These are phyloP conservation scores for Cutaneotrichosporon sp. DNA, from an alignment of 1,284 basidiomycete genomes.

Conservation along the genomic window DNA sequence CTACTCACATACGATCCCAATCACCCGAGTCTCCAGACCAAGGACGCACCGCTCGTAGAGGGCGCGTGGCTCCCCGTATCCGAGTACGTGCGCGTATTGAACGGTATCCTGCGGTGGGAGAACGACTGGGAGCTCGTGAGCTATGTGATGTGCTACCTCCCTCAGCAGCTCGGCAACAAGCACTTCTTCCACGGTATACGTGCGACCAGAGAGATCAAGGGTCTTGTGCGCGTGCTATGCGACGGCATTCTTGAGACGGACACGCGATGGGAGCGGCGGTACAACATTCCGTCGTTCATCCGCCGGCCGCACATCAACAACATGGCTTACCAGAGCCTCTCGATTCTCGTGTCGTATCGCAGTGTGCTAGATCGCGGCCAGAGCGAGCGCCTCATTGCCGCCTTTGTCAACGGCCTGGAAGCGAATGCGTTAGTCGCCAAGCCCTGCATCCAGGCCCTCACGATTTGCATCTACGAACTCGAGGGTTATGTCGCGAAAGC, in stretches of 20 bases:
- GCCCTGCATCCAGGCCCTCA: slow-evolving; percentile 86
- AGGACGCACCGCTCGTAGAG: slow-evolving; percentile 56
- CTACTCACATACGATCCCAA: slow-evolving; percentile 69
- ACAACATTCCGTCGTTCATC: slow-evolving; percentile 54
- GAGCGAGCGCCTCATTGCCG: slow-evolving; percentile 71
- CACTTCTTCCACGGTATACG: slow-evolving; percentile 92
- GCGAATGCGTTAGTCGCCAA: slow-evolving; percentile 77
- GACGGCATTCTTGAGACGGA: slow-evolving; percentile 45
- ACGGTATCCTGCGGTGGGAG: slow-evolving; percentile 71
- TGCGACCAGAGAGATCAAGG: slow-evolving; percentile 65
- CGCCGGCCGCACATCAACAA: slow-evolving; percentile 83
- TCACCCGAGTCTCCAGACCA: slow-evolving; percentile 52
- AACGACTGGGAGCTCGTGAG: slow-evolving; percentile 92
- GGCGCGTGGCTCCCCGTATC: slow-evolving; percentile 73
- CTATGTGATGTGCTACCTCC: slow-evolving; percentile 87
- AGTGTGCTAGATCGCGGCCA: slow-evolving; percentile 64
- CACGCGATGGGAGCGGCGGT: slow-evolving; percentile 44
- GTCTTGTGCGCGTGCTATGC: slow-evolving; percentile 69
- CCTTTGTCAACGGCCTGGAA: slow-evolving; percentile 74
- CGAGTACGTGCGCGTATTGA: slow-evolving; percentile 67
- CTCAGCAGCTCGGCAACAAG: slow-evolving; percentile 90
- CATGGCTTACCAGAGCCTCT: slow-evolving; percentile 81
- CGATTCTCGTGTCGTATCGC: slow-evolving; percentile 85
- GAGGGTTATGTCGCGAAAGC: slow-evolving; percentile 78
- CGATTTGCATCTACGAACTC: slow-evolving; percentile 85